These are phyloP conservation scores for Venturia oleaginea DNA, from an alignment of 2,329 filamentous ascomycete species.

Conservation along the genomic window DNA sequence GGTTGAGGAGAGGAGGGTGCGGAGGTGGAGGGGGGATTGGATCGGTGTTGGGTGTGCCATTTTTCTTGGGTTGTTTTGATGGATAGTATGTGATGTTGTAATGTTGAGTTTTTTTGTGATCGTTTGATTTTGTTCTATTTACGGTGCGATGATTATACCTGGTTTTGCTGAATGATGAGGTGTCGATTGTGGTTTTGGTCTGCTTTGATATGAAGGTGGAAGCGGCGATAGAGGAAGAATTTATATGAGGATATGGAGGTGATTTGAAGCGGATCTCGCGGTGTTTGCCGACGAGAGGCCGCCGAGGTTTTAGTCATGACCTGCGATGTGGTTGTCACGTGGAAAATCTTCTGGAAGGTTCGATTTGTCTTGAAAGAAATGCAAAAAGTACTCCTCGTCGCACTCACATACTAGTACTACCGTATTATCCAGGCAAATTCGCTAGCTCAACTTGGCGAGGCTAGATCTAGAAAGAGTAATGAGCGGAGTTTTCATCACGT, in stretches of 20 bases:
- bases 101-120: background rate
- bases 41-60: conserved; percentile 4
- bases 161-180: background rate
- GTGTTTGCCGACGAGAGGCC: background rate
- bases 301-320: background rate
- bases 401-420: no score
- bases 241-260: background rate
- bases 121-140: background rate
- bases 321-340: background rate
- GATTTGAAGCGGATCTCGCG: background rate
- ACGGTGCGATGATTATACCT: background rate
- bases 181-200: no score
- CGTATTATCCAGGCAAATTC: no score
- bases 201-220: no score
- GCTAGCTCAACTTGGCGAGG: no score
- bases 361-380: background rate
- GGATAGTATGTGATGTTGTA: background rate
- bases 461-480: no score
- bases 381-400: no score
- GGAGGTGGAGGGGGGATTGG: conserved; percentile 23
- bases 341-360: background rate
- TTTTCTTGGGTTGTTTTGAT: background rate
- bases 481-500: no score
- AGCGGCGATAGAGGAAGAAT: background rate
- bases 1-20: conserved; percentile 58